Evolutionary conservation across 2,329 filamentous ascomycete genomes (phyloP).

Genomic region (Xylariales sp.): DNA sequence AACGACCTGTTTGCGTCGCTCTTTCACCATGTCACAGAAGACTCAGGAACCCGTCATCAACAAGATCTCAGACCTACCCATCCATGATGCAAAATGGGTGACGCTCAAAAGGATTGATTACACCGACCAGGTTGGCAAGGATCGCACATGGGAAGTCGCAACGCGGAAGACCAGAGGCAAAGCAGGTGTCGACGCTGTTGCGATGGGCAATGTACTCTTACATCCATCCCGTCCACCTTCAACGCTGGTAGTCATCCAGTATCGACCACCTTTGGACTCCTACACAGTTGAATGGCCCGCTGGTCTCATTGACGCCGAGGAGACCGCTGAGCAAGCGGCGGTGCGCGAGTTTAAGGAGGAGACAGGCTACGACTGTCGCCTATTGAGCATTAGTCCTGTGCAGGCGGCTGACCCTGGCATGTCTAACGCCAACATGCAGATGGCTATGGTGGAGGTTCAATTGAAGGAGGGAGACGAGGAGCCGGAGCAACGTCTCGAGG

Average conservation of each 20-base stretch:
- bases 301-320: slow-evolving; percentile 46
- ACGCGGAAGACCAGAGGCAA: slow-evolving; percentile 52
- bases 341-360: slow-evolving; percentile 51
- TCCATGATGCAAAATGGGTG: slow-evolving; percentile 51
- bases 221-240: slow-evolving; percentile 37
- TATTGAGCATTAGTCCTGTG: slow-evolving; percentile 44
- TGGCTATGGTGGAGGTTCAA: slow-evolving; percentile 55
- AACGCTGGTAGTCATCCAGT: slow-evolving; percentile 49
- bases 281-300: slow-evolving; percentile 52
- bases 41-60: slow-evolving; percentile 42
- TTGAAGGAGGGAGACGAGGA: slow-evolving; percentile 42
- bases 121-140: slow-evolving; percentile 48
- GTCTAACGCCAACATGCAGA: slow-evolving; percentile 56
- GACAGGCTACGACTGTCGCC: slow-evolving; percentile 50
- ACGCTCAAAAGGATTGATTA: slow-evolving; percentile 54
- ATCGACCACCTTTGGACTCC: slow-evolving; percentile 45
- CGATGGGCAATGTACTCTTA: slow-evolving; percentile 56
- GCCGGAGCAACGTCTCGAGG: slow-evolving; percentile 55
- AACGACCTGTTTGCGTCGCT: too few species aligned
- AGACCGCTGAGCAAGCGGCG: slow-evolving; percentile 47
- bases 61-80: slow-evolving; percentile 41
- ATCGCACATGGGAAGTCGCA: slow-evolving; percentile 56
- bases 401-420: slow-evolving; percentile 53
- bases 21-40: slow-evolving; percentile 30
- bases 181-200: slow-evolving; percentile 55